Evolutionary conservation across 441 rosid species (phyloP).

Genomic region (Gossypium armourianum): DNA sequence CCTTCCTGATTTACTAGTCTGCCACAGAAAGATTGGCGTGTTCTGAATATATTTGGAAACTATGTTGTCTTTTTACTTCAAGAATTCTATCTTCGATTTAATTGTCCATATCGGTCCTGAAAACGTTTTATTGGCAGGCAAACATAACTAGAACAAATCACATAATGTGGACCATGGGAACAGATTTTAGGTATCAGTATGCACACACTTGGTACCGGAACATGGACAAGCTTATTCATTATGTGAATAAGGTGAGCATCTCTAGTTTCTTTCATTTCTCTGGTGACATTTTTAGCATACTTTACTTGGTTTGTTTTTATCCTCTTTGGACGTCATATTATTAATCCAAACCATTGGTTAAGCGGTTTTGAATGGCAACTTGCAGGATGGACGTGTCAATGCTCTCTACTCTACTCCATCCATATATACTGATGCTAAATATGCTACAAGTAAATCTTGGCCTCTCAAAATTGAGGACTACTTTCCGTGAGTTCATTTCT

Average conservation of each 20-base stretch:
- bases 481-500: slow-evolving; percentile 71
- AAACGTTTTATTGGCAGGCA: slow-evolving; percentile 45
- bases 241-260: slow-evolving; percentile 72
- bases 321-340: slow-evolving; percentile 5
- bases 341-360: slow-evolving; percentile 3
- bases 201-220: slow-evolving; percentile 85
- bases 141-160: slow-evolving; percentile 85
- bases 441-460: slow-evolving; percentile 67
- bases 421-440: slow-evolving; percentile 93
- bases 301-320: not conserved
- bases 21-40: not conserved
- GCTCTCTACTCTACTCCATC: slow-evolving; percentile 95
- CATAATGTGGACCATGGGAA: slow-evolving; percentile 98
- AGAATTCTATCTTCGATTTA: not conserved
- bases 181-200: slow-evolving; percentile 93
- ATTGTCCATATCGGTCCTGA: not conserved
- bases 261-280: slow-evolving; percentile 6
- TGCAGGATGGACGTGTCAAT: slow-evolving; percentile 93
- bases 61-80: not conserved
- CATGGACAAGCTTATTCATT: slow-evolving; percentile 93
- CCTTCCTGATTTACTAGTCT: slow-evolving; percentile 1
- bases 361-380: slow-evolving; percentile 14
- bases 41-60: slow-evolving; percentile 11
- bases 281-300: slow-evolving; percentile 5
- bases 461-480: slow-evolving; percentile 79